A percentile compares a stretch with the other conserved stretches of the same genome.
phyloP scores from a whole-genome alignment of 495 filamentous ascomycete genomes.

The Neurospora tetraspora region DNA sequence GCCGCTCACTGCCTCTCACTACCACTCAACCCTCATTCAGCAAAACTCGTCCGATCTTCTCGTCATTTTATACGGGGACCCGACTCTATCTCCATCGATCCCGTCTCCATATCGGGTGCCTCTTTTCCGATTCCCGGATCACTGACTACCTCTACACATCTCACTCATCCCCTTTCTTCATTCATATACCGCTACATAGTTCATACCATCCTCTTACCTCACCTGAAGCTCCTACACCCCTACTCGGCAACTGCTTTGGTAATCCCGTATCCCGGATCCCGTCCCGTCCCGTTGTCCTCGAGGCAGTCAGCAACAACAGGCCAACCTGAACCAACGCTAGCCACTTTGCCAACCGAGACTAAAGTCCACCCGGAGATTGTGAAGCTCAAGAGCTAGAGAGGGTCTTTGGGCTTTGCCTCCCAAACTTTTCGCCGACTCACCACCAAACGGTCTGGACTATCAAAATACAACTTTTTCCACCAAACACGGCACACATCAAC shows the following conservation, averaged over 20 bases:
- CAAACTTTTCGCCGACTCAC: neutral
- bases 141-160: too few species aligned
- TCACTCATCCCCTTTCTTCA: neutral
- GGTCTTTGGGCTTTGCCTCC: neutral
- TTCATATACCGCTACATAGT: neutral
- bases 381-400: neutral
- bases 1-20: neutral
- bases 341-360: neutral
- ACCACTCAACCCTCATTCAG: neutral
- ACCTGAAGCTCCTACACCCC: neutral
- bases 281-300: neutral
- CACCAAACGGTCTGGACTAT: neutral
- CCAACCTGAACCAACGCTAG: neutral
- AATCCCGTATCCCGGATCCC: neutral
- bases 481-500: neutral
- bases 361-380: neutral
- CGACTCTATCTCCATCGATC: neutral
- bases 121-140: neutral
- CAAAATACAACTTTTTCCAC: neutral
- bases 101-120: neutral
- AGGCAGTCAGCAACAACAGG: neutral
- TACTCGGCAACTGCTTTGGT: neutral
- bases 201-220: neutral
- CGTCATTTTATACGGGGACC: neutral
- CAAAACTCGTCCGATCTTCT: neutral